Conservation (phyloP, 768 basidiomycete species). For the Lactarius indigo region DNA sequence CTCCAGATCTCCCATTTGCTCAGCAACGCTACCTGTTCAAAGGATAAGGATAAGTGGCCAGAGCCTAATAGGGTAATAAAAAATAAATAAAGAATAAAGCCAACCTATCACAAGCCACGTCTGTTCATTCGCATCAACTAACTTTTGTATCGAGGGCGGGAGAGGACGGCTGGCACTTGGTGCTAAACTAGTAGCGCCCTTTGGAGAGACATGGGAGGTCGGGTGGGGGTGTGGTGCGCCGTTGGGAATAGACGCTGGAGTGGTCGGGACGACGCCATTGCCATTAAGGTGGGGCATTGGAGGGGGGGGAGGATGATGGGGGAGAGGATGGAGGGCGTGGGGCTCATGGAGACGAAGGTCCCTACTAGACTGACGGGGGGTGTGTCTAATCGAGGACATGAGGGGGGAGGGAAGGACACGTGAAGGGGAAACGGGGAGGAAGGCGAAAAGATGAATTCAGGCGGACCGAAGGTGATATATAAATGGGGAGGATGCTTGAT, state of each 20-base stretch:
- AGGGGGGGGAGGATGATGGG: constrained; percentile 39
- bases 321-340: constrained; percentile 42
- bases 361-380: constrained; percentile 55
- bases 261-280: constrained; percentile 39
- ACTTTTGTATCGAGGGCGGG: constrained; percentile 60
- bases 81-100: constrained; percentile 26
- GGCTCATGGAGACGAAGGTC: constrained; percentile 65
- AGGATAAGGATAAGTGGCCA: constrained; percentile 22
- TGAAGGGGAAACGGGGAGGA: constrained; percentile 32
- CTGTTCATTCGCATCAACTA: constrained; percentile 85
- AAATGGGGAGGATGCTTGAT: constrained; percentile 40
- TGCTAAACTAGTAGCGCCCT: constrained; percentile 25
- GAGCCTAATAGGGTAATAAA: constrained; percentile 16
- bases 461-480: constrained; percentile 26
- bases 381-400: constrained; percentile 58
- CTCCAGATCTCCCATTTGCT: constrained; percentile 92
- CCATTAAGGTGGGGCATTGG: constrained; percentile 55
- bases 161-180: constrained; percentile 27
- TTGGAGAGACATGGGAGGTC: constrained; percentile 38
- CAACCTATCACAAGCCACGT: constrained; percentile 93
- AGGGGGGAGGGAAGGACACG: constrained; percentile 29
- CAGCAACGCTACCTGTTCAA: constrained; percentile 82
- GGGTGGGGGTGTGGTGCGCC: constrained; percentile 39
- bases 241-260: constrained; percentile 44
- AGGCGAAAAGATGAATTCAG: constrained; percentile 30